These are phyloP conservation scores for Nakaseomyces sp. DNA, from an alignment of 1,139 yeast genomes.

Conservation along the genomic window DNA sequence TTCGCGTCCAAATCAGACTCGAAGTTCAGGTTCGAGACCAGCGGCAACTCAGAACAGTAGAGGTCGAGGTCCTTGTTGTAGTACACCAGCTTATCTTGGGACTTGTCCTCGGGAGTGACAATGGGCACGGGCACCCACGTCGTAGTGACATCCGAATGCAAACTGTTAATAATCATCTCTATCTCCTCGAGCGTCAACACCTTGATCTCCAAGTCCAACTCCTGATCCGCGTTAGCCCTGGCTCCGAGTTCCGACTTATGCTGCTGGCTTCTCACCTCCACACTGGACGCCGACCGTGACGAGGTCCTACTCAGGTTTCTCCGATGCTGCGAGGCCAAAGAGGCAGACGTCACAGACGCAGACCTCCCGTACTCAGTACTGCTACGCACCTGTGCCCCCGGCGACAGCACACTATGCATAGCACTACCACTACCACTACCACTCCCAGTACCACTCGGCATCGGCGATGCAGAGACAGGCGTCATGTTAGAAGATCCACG, in stretches of 20 bases:
- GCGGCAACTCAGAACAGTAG: slow-evolving; percentile 49
- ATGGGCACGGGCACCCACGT: slow-evolving; percentile 54
- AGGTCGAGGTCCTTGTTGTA: slow-evolving; percentile 52
- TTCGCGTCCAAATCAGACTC: slow-evolving; percentile 15
- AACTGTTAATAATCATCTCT: slow-evolving; percentile 32
- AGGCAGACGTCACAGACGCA: not conserved
- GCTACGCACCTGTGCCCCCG: not conserved
- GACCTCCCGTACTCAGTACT: not conserved
- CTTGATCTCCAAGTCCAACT: slow-evolving; percentile 12
- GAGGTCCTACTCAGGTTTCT: slow-evolving; percentile 2
- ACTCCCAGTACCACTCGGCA: not conserved
- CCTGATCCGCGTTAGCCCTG: not conserved
- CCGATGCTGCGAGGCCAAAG: not conserved
- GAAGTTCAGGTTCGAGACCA: slow-evolving; percentile 33
- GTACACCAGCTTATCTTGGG: slow-evolving; percentile 47
- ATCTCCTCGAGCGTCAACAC: slow-evolving; percentile 32
- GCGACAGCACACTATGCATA: slow-evolving; percentile 1
- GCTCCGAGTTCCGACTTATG: not conserved
- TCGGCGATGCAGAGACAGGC: slow-evolving; percentile 1
- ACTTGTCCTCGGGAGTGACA: slow-evolving; percentile 14
- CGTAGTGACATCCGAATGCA: slow-evolving; percentile 23
- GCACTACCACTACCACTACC: not conserved
- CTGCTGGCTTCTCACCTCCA: slow-evolving; percentile 1
- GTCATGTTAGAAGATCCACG: slow-evolving; percentile 7
- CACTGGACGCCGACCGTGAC: slow-evolving; percentile 1